These are phyloP conservation scores for Fremontodendron californicum DNA, from an alignment of 345 rosid species.

Conservation along the genomic window DNA sequence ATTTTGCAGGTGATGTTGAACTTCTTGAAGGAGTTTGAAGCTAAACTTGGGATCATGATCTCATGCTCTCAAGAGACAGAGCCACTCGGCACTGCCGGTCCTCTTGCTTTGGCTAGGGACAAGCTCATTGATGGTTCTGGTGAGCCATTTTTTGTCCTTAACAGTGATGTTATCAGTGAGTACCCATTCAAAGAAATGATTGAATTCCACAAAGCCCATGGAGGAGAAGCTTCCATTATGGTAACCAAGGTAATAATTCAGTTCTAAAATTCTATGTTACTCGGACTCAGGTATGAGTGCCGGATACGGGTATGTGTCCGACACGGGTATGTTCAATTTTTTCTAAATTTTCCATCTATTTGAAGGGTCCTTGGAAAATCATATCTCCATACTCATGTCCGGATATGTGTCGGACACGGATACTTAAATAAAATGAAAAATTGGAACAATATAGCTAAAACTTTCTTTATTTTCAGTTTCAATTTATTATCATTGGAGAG, in stretches of 20 bases:
- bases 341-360: too few species aligned
- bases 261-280: neutral
- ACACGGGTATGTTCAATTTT: too few species aligned
- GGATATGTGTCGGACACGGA: too few species aligned
- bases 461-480: neutral
- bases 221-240: slow-evolving; percentile 98
- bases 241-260: slow-evolving; percentile 73
- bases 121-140: slow-evolving; percentile 75
- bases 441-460: too few species aligned
- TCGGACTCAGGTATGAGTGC: too few species aligned
- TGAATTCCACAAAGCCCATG: slow-evolving; percentile 81
- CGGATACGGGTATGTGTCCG: too few species aligned
- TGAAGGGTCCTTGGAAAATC: too few species aligned
- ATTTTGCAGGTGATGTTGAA: slow-evolving; percentile 74
- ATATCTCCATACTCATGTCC: too few species aligned
- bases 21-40: slow-evolving; percentile 90
- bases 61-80: slow-evolving; percentile 97
- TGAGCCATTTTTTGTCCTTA: slow-evolving; percentile 91
- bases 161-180: slow-evolving; percentile 97
- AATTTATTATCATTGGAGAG: neutral
- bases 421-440: too few species aligned
- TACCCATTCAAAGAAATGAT: slow-evolving; percentile 81
- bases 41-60: slow-evolving; percentile 81
- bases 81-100: slow-evolving; percentile 98
- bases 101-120: slow-evolving; percentile 92